These are phyloP conservation scores for Canavalia ensiformis DNA, from an alignment of 306 rosid species.

Conservation along the genomic window DNA sequence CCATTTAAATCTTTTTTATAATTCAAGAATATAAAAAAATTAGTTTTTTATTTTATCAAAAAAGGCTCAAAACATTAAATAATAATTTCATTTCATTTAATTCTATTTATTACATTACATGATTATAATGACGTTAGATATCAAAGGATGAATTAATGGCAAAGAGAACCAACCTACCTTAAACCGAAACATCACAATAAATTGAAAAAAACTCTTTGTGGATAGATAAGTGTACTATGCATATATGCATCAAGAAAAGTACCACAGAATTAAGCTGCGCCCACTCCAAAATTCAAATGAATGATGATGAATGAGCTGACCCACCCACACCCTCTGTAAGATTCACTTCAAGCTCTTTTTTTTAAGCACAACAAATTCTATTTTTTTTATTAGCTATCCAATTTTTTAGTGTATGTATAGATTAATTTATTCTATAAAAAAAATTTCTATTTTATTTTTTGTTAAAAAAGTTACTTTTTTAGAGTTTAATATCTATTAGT, in stretches of 20 bases:
- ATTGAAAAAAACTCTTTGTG: not conserved
- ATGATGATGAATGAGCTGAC: slow-evolving; percentile 25
- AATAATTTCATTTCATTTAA: not conserved
- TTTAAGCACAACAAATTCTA: too few relatives aligned
- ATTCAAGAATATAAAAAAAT: not conserved
- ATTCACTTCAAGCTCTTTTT: not conserved
- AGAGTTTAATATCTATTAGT: too few relatives aligned
- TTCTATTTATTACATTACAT: not conserved
- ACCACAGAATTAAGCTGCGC: not conserved
- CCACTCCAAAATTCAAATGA: not conserved
- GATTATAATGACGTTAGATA: not conserved
- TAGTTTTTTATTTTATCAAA: not conserved
- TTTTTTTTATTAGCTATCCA: not conserved
- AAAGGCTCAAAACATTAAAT: not conserved
- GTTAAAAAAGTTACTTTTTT: not conserved
- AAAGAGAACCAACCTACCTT: not conserved
- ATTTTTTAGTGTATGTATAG: not conserved
- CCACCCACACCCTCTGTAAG: not conserved
- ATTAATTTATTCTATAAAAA: not conserved
- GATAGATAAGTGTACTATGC: slow-evolving; percentile 9
- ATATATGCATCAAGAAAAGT: not conserved
- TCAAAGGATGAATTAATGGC: slow-evolving; percentile 16
- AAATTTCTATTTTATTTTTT: not conserved
- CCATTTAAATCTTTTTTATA: not conserved
- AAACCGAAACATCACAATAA: not conserved